Percentiles rank a stretch among this genome's conserved stretches.
Evolutionary conservation across 805 yeast genomes (phyloP).

Genomic region (Suhomyces kilbournensis): DNA sequence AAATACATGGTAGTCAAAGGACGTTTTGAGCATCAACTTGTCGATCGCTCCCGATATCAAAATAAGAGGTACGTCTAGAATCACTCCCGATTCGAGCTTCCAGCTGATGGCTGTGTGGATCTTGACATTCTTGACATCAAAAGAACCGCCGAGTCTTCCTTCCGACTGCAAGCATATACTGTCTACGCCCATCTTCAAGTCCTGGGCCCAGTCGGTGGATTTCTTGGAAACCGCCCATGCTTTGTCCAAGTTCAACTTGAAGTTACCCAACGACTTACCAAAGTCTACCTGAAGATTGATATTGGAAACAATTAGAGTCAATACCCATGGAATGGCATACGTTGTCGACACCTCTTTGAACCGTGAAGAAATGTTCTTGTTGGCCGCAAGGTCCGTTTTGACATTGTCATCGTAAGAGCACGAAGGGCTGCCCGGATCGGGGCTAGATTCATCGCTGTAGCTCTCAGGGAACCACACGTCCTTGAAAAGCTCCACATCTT

Average conservation of each 20-base stretch:
- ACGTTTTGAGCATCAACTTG: constrained; percentile 54
- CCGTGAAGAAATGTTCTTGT: constrained; percentile 42
- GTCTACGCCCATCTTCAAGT: constrained; percentile 59
- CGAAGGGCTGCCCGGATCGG: constrained; percentile 19
- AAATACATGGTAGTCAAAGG: constrained; percentile 85
- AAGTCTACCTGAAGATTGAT: constrained; percentile 62
- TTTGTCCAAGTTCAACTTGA: constrained; percentile 52
- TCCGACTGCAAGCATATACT: constrained; percentile 49
- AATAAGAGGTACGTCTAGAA: constrained; percentile 63
- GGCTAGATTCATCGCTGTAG: constrained; percentile 8
- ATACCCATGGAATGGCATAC: constrained; percentile 70
- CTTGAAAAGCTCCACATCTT: constrained; percentile 76
- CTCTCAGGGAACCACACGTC: constrained; percentile 73
- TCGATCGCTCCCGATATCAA: constrained; percentile 57
- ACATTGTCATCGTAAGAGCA: neutral
- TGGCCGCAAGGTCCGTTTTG: constrained; percentile 18
- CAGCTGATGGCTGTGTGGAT: constrained; percentile 70
- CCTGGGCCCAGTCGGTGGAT: constrained; percentile 67
- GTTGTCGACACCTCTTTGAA: constrained; percentile 60
- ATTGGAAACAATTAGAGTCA: constrained; percentile 54
- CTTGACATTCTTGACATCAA: constrained; percentile 49
- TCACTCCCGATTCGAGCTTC: constrained; percentile 45
- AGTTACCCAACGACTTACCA: constrained; percentile 78
- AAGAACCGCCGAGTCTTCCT: constrained; percentile 78
- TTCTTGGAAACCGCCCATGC: constrained; percentile 72